Evolutionary conservation across 2,329 filamentous ascomycete genomes (phyloP), one percentile per base, ranked within the genome.

Genomic region (Neofusicoccum laricinum): DNA sequence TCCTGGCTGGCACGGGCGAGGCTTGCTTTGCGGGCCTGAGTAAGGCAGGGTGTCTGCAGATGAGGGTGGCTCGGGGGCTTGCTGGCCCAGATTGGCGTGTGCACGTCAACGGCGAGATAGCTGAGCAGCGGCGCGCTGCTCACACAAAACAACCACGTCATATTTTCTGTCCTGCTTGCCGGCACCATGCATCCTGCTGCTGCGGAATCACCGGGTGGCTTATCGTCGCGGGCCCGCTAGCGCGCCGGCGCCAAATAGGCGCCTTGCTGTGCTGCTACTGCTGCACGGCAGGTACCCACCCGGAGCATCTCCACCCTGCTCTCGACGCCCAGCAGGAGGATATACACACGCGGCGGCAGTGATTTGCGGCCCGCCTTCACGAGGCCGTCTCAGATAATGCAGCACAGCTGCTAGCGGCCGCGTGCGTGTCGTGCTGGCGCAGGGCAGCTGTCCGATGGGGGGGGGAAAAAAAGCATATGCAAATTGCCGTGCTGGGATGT

Each of bases 131-230:
- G 38, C 36, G 19, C 11, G 36, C 40, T 38, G 25, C 30, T 25
- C n/a, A 59, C 41, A 59, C 36, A 34, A 59, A 19, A 46, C 30
- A 36, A 59, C 55, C 55, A 59, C 55, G 55, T 59, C 55, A 59
- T 36, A 15, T 25, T 19, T 21, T 59, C n/a, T 25, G 3, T 10
- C 12, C 41, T 17, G 15, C 19, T 30, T 2, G 14, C 7, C 15
- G 6, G 49, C 4, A 17, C 25, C n/a, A 46, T 59, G 55, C 55
- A 59, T 46, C 41, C 21, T 48, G 15, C n/a, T 59, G 55, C 30
- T 59, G 55, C 41, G 17, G 55, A 46, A 46, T 48, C 30, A 59
- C 40, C 41, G 41, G 55, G 41, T 46, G 55, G 55, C 55, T 59
- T 25, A 19, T 59, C 30, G 55, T 58, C 41, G 19, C 25, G 5